Evolutionary conservation across 2,329 filamentous ascomycete species (phyloP).

Genomic region (Ophiostoma sp.): DNA sequence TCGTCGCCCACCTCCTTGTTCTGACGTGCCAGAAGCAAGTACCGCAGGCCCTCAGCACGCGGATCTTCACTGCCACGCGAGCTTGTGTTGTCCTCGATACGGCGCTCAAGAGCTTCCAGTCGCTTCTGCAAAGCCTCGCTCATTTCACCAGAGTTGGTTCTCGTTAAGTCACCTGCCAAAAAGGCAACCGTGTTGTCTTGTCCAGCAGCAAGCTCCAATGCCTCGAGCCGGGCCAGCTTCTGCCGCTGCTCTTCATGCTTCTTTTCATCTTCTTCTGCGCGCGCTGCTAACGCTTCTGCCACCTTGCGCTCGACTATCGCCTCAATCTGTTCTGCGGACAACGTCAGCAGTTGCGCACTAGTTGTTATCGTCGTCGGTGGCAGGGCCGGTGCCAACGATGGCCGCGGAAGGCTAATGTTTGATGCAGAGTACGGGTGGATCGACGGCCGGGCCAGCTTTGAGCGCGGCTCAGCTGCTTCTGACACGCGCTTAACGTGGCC

Average conservation of each 20-base stretch:
- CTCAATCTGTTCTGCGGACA: slow-evolving; percentile 73
- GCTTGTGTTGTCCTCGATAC: slow-evolving; percentile 62
- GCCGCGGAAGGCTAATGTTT: slow-evolving; percentile 5
- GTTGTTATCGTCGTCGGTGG: slow-evolving; percentile 29
- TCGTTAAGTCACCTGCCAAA: slow-evolving; percentile 27
- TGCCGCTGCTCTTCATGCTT: slow-evolving; percentile 34
- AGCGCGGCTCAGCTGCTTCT: slow-evolving; percentile 35
- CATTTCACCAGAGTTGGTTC: slow-evolving; percentile 35
- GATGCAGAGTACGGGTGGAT: slow-evolving; percentile 20
- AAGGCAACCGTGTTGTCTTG: slow-evolving; percentile 7
- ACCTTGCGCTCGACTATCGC: slow-evolving; percentile 90
- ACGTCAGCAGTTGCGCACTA: neutral
- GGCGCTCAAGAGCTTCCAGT: slow-evolving; percentile 76
- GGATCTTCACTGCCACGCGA: slow-evolving; percentile 51
- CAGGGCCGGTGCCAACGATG: slow-evolving; percentile 21
- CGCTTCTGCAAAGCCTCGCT: slow-evolving; percentile 74
- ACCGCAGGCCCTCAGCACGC: slow-evolving; percentile 75
- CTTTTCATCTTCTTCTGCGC: slow-evolving; percentile 46
- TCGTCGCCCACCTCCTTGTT: slow-evolving; percentile 81
- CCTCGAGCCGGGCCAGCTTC: slow-evolving; percentile 33
- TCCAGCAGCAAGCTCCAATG: slow-evolving; percentile 12
- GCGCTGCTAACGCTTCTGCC: slow-evolving; percentile 78
- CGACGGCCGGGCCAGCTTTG: slow-evolving; percentile 40
- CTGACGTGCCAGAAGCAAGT: slow-evolving; percentile 84
- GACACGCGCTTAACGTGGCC: slow-evolving; percentile 38